phyloP scores from a whole-genome alignment of 257 asterid species.

The Lycium ferocissimum region DNA sequence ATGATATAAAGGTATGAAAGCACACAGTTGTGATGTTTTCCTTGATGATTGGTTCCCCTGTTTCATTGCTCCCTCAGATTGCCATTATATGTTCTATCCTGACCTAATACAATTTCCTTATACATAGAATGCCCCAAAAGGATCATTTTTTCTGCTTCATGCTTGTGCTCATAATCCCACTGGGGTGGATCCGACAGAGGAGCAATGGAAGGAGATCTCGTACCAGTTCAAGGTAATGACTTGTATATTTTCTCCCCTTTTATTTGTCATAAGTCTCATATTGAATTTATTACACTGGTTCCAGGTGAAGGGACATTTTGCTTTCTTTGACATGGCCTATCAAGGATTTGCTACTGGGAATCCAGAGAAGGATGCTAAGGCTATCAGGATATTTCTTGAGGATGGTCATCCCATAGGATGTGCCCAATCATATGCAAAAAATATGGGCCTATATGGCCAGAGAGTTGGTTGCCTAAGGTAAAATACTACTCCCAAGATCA shows the following conservation, averaged over 20 bases:
- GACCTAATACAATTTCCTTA: not conserved
- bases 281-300: constrained; percentile 25
- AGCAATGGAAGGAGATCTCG: constrained; percentile 97
- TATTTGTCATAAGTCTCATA: not conserved
- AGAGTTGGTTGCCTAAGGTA: constrained; percentile 98
- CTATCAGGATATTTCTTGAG: constrained; percentile 91
- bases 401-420: constrained; percentile 97
- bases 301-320: constrained; percentile 90
- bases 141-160: constrained; percentile 93
- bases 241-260: constrained; percentile 1
- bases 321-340: constrained; percentile 98
- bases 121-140: constrained; percentile 86
- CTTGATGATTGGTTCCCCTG: constrained; percentile 3
- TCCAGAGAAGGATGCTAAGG: constrained; percentile 93
- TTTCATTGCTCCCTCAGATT: not conserved
- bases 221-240: constrained; percentile 75
- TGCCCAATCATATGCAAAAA: constrained; percentile 96
- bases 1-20: constrained; percentile 74
- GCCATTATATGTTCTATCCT: not conserved
- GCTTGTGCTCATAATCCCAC: constrained; percentile 99
- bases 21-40: not conserved
- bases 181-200: constrained; percentile 97
- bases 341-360: constrained; percentile 99
- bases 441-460: constrained; percentile 99
- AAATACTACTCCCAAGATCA: constrained; percentile 18